Percentiles rank a stretch among this genome's conserved stretches.
phyloP scores from a whole-genome alignment of 768 basidiomycete genomes.

The Agaricus sinodeliciosus region DNA sequence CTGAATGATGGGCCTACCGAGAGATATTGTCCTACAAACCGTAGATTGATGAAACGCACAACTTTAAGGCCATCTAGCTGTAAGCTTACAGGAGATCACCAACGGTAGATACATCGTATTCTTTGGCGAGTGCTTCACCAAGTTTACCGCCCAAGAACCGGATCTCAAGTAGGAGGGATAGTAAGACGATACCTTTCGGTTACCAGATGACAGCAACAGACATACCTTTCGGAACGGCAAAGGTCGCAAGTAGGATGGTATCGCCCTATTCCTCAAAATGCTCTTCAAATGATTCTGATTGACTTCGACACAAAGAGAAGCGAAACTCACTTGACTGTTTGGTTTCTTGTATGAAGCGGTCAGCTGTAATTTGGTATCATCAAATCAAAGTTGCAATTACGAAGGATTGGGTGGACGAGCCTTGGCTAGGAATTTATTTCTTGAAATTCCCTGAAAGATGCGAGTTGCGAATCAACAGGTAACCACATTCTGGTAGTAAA shows the following conservation, averaged over 20 bases:
- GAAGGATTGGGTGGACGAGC: constrained; percentile 27
- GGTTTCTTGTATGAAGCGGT: constrained; percentile 91
- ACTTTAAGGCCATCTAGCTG: neutral
- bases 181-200: too few species aligned
- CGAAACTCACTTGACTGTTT: constrained; percentile 61
- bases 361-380: constrained; percentile 40
- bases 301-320: neutral
- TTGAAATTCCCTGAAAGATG: constrained; percentile 64
- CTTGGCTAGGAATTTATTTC: constrained; percentile 96
- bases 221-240: constrained; percentile 83
- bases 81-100: constrained; percentile 77
- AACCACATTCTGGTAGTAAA: constrained; percentile 3
- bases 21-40: constrained; percentile 40
- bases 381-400: neutral
- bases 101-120: constrained; percentile 86
- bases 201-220: neutral
- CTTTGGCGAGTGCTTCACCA: constrained; percentile 77
- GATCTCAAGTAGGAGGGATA: constrained; percentile 45
- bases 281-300: constrained; percentile 39
- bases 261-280: constrained; percentile 75
- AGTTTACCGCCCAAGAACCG: constrained; percentile 94
- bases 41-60: constrained; percentile 1
- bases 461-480: neutral
- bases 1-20: constrained; percentile 37
- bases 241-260: constrained; percentile 78